These are phyloP conservation scores for Eremothecium cymbalariae DNA, from an alignment of 1,139 yeast species.

Conservation along the genomic window DNA sequence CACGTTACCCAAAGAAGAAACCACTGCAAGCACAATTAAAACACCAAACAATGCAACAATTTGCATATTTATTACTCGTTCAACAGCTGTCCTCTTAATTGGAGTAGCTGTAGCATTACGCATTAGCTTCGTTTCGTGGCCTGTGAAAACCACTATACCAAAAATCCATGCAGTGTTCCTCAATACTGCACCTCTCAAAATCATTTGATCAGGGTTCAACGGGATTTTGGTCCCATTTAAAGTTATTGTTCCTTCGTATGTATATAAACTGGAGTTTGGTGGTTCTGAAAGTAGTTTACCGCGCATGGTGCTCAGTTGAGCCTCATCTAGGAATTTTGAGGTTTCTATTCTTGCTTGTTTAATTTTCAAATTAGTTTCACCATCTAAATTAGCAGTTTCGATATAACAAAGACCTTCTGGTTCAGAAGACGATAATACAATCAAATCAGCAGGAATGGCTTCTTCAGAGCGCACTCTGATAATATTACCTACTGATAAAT, in stretches of 20 bases:
- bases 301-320: constrained; percentile 44
- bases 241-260: constrained; percentile 84
- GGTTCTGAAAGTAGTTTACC: constrained; percentile 73
- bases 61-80: constrained; percentile 86
- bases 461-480: constrained; percentile 81
- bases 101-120: constrained; percentile 98
- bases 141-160: constrained; percentile 90
- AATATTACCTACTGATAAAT: constrained; percentile 85
- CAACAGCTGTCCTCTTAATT: constrained; percentile 93
- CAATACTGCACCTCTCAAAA: constrained; percentile 90
- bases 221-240: constrained; percentile 56
- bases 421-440: constrained; percentile 82
- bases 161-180: constrained; percentile 94
- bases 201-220: constrained; percentile 79
- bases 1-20: constrained; percentile 85
- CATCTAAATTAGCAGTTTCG: constrained; percentile 95
- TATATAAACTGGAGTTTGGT: constrained; percentile 89
- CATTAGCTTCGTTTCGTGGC: constrained; percentile 97
- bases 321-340: constrained; percentile 59
- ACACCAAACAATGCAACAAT: constrained; percentile 81
- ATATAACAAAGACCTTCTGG: constrained; percentile 97
- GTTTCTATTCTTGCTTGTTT: constrained; percentile 84
- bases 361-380: constrained; percentile 93
- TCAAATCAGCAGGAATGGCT: constrained; percentile 88
- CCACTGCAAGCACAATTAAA: constrained; percentile 61